Percentiles rank a stretch among this genome's conserved stretches.
phyloP scores from a whole-genome alignment of 2,329 filamentous ascomycete species.

The Trichoderma sp. region DNA sequence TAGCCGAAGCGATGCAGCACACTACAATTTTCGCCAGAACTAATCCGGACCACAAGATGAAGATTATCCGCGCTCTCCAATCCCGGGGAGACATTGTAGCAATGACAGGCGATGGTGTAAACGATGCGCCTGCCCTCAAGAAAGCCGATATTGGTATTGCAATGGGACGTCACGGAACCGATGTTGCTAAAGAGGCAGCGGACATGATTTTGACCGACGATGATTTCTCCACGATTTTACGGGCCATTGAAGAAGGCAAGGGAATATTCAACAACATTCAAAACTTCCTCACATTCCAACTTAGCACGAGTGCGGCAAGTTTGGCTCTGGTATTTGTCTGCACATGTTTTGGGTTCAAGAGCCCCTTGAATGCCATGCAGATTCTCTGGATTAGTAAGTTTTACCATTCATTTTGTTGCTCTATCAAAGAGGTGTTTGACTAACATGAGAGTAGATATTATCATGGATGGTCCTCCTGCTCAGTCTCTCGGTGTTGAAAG shows the following conservation, averaged over 20 bases:
- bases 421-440: not conserved
- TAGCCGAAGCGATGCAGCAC: conserved; percentile 78
- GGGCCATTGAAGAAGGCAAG: conserved; percentile 97
- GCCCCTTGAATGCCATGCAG: conserved; percentile 97
- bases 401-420: not conserved
- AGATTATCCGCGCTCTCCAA: conserved; percentile 89
- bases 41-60: conserved; percentile 96
- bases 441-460: conserved; percentile 67
- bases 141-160: conserved; percentile 97
- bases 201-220: conserved; percentile 91
- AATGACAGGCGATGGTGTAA: conserved; percentile 98
- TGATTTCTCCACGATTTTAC: conserved; percentile 87
- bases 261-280: conserved; percentile 99
- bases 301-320: conserved; percentile 93
- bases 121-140: conserved; percentile 94
- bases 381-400: conserved; percentile 98
- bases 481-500: conserved; percentile 95
- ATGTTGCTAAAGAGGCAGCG: conserved; percentile 94
- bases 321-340: conserved; percentile 88
- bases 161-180: conserved; percentile 92
- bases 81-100: conserved; percentile 93
- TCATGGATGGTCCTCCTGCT: conserved; percentile 97
- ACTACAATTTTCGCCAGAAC: conserved; percentile 96
- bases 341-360: conserved; percentile 89
- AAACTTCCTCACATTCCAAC: conserved; percentile 97